Evolutionary conservation across 2,329 filamentous ascomycete genomes (phyloP), one percentile per base, ranked within the genome.

Genomic region (Madurella mycetomatis): DNA sequence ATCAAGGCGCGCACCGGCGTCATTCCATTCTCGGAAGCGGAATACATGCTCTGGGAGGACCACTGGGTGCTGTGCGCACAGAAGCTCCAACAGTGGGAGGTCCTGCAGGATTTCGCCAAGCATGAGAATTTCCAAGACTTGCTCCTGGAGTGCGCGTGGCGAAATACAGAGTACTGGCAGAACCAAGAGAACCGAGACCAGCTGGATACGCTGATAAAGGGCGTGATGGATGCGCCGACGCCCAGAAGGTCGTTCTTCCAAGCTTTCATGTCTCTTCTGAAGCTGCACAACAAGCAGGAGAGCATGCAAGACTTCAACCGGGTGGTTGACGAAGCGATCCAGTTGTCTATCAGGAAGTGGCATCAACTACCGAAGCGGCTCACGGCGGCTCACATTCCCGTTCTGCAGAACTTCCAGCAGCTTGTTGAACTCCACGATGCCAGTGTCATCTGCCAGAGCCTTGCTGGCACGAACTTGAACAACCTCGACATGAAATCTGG

Each of bases 21-120:
- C n/a, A 84, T 97, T 57, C 92, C 94, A 0, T 97, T 96, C 70
- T 96, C 92, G 1, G 89, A 95, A 64, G 91, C 87, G 32, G 94
- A 99, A 71, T 99, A 99, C 72, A 96, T 95, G 83, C 81, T 99
- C 1, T 99, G 94, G 94, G 94, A 99, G 72, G 94, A 99, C 67
- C 95, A 99, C 65, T 99, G 94, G 94, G 86, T 99, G 41, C 81
- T 96, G 47, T 99, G 94, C 69, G 94, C 92, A 0, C 91, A 97
- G 73, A 99, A 99, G 73, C 79, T 99, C 44, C 95, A 99, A 70
- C 95, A 99, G 68, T 99, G 94, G 94, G 94, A 99, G 65, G 92
- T 99, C 53, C 73, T 99, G 34, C 90, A 91, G 58, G 95, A 99
- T 64, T 97, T 97, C 66, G 92, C 94, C 4, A 99, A 99, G 72